Evolutionary conservation across 805 yeast species (phyloP), one percentile per base, ranked within the genome.

Genomic region (Saccharomyces paradoxus): DNA sequence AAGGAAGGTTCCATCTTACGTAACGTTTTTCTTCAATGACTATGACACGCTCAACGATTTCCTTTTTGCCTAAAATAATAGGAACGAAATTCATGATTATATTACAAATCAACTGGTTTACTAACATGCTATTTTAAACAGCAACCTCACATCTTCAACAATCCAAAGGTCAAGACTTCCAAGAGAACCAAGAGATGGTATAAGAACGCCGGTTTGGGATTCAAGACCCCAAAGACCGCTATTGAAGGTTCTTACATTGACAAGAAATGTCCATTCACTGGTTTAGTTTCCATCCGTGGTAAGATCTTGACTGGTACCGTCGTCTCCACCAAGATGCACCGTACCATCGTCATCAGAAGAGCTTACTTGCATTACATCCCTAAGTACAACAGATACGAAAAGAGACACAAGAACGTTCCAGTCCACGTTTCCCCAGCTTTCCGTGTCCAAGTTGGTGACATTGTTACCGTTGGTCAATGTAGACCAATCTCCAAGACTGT

Each of bases 91-190:
- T 24, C 17, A 17, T 21, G 49, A 44, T 17, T 37, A 37, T 17
- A 17, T 5, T n/a, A 7, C 21, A 8, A 1, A 37, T n/a, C 10
- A 37, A 37, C 12, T 9, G 12, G 22, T 37, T 37, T 37, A 37
- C 44, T 37, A 37, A 37, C 44, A 37, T 37, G 7, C n/a, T 17
- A 17, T 50, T 57, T 50, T 52, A 47, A 54, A 63, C 74, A 89
- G 99, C 99, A 94, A 89, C 99, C 98, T 77, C 99, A 94, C 86
- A 92, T 94, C 86, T 94, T 94, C 96, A 91, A 90, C 83, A 94
- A 94, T 92, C 90, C 98, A 86, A 94, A 94, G 89, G 86, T 97
- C 73, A 91, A 89, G 91, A 96, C 95, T 77, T 84, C 83, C 89
- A 88, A 88, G 82, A 85, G 91, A 83, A 87, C 96, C 86, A 94